Base-by-base conservation (phyloP, 78 protist genomes). In the Monosiga brevicollis region DNA sequence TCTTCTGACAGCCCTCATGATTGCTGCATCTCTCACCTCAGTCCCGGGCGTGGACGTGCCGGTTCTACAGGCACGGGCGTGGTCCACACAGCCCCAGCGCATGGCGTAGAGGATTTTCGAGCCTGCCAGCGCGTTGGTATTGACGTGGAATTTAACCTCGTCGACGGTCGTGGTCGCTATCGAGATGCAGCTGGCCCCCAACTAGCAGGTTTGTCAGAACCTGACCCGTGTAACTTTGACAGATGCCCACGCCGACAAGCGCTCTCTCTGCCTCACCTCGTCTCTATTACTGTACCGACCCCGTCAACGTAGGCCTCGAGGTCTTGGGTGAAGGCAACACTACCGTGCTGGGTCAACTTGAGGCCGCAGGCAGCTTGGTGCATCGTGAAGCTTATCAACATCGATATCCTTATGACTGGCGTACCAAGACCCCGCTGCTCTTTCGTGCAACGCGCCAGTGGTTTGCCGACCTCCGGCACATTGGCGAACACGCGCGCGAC, bases 71-170 rank as follows among this genome's bases (percentile, higher is more conserved):
- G 98, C 74, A 93, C 97, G 0, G 98, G 98, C 22, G 79, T 95
- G 22, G 98, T 95, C 29, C 98, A 95, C 84, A 95, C 95, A 35
- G 98, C 98, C 29, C 98, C 98, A 3, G 96, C 96, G 6, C 98
- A 95, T 75, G 98, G 98, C 32, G 72, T 78, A 42, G 98, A 95
- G 42, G 97, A 94, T 81, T 94, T 83, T 24, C 84, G 15, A 41
- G 74, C 87, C 29, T 70, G 93, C 15, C 39, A 40, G 25, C 26
- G 38, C 34, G 3, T 77, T 36, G 55, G 24, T 15, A 32, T 84
- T 0, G 1, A 23, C 37, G 2, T 42, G 29, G 49, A 32, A 38
- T 20, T 34, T 78, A 11, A 3, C 24, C 54, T 42, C 25, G 90
- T 94, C 15, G 94, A 91, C 54, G 89, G 87, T 35, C 29, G 35